Evolutionary conservation across 192 early-diverging fungal genomes (phyloP), one percentile per base, ranked within the genome.

Genomic region (Coemansia javaensis): DNA sequence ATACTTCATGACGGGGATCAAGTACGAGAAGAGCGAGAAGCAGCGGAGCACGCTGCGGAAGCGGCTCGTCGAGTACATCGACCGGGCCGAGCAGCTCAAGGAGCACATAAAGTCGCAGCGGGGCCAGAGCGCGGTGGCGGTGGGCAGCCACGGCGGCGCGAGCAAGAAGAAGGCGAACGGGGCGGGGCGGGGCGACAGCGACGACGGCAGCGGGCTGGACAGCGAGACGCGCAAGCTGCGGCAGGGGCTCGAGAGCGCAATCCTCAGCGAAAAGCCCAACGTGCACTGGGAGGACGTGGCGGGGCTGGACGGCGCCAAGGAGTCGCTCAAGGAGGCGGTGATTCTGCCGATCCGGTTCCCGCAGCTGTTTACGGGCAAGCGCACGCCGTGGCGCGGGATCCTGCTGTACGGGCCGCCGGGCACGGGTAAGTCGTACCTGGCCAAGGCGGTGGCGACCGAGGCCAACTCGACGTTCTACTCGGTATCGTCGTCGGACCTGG

Each of bases 341-440:
- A 99, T 99, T 60, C 67, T 99, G 42, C 96, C 96, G 4, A 93
- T 97, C 44, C 93, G 90, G 62, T 97, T 97, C 53, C 96, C 96
- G 21, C 90, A 97, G 50, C 70, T 97, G 43, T 99, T 99, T 25
- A 92, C 90, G 28, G 92, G 82, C 53, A 96, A 97, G 50, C 82
- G 96, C 40, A 88, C 84, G 48, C 96, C 96, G 24, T 99, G 96
- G 96, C 80, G 86, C 51, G 96, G 96, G 9, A 97, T 99, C 40
- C 67, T 99, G 23, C 66, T 99, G 10, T 99, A 96, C 59, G 96
- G 94, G 15, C 94, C 94, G 24, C 96, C 96, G 6, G 94, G 96
- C 57, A 99, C 96, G 0, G 96, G 94, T 45, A 99, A 99, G 67
- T 91, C 92, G 9, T 96, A 87, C 56, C 70, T 99, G 17, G 96